Conservation (phyloP, 768 basidiomycete genomes). For the Tricholoma saponaceum region DNA sequence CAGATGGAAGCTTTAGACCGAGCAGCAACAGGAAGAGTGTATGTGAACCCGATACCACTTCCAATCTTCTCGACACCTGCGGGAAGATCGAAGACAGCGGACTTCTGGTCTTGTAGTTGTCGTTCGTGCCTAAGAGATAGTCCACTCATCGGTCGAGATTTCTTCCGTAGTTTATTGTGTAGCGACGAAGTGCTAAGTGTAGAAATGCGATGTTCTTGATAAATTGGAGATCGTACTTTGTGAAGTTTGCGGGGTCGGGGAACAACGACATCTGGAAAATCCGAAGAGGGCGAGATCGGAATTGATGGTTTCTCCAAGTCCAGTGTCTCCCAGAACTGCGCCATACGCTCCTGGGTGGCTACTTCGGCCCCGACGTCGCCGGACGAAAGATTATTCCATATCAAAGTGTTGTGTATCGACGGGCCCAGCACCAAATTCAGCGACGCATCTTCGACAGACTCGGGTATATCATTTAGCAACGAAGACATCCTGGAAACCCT, state of each 20-base stretch:
- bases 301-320: constrained; percentile 31
- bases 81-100: constrained; percentile 32
- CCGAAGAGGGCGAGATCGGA: constrained; percentile 16
- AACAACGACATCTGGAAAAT: constrained; percentile 13
- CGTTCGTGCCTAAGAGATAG: constrained; percentile 21
- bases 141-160: constrained; percentile 28
- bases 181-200: constrained; percentile 29
- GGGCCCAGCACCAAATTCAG: neutral
- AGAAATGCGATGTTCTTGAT: constrained; percentile 22
- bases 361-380: constrained; percentile 15
- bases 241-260: constrained; percentile 32
- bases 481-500: constrained; percentile 10
- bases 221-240: constrained; percentile 33
- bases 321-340: constrained; percentile 42
- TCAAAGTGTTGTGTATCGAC: constrained; percentile 7
- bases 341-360: constrained; percentile 22
- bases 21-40: constrained; percentile 27
- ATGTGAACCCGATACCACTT: constrained; percentile 50
- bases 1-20: constrained; percentile 19
- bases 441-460: constrained; percentile 1
- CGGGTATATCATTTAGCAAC: constrained; percentile 10
- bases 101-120: constrained; percentile 12
- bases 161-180: constrained; percentile 37
- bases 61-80: constrained; percentile 43
- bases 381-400: constrained; percentile 8